Conservation (phyloP, 495 filamentous ascomycete species). For the Hypoxylon intermedium region DNA sequence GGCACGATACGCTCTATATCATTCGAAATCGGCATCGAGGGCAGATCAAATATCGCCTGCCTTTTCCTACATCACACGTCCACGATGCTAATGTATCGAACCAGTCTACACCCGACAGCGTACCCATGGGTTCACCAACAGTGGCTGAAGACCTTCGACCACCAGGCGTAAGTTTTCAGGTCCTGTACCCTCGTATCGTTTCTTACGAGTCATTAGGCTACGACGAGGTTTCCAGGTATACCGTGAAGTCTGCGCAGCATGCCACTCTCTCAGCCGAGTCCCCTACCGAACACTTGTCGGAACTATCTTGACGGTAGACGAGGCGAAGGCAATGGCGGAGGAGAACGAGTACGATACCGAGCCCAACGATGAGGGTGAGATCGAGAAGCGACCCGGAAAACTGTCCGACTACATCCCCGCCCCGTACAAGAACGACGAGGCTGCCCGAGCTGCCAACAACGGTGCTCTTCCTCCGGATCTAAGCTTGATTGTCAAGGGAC, state of each 20-base stretch:
- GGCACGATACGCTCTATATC: background rate
- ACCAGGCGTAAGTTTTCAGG: constrained; percentile 76
- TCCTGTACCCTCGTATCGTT: constrained; percentile 2
- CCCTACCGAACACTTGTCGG: constrained; percentile 94
- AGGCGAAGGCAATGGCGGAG: constrained; percentile 95
- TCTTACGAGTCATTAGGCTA: constrained; percentile 65
- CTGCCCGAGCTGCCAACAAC: constrained; percentile 96
- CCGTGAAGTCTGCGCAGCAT: constrained; percentile 96
- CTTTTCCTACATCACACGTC: constrained; percentile 29
- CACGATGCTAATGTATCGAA: constrained; percentile 32
- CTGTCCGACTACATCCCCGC: constrained; percentile 93
- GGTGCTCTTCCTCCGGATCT: constrained; percentile 98
- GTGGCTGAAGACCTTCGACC: constrained; percentile 94
- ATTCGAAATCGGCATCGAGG: constrained; percentile 8
- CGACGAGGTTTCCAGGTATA: constrained; percentile 99
- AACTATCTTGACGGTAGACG: constrained; percentile 90
- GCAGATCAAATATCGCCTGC: constrained; percentile 12
- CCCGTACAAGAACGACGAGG: constrained; percentile 99
- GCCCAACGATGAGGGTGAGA: constrained; percentile 97
- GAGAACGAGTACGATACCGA: constrained; percentile 99
- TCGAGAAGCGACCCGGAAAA: constrained; percentile 97
- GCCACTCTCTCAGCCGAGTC: constrained; percentile 93
- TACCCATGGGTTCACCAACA: constrained; percentile 96
- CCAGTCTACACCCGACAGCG: constrained; percentile 84
- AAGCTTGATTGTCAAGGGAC: constrained; percentile 94